These are phyloP conservation scores for Ceratorhiza oryzae-sativae DNA, from an alignment of 1,284 basidiomycete genomes.

Conservation along the genomic window DNA sequence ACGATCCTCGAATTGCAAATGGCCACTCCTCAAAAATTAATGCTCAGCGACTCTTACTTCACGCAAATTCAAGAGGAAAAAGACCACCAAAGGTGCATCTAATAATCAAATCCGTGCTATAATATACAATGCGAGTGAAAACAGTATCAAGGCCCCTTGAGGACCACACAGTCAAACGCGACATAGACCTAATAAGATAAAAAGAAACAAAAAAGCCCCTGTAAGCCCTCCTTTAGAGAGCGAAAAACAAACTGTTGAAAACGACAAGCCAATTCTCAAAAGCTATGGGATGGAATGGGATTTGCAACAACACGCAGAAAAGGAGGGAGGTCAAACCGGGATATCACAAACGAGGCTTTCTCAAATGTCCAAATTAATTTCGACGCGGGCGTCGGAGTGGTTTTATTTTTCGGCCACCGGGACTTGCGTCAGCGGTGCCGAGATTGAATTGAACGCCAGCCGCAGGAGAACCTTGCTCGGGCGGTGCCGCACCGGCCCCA, in stretches of 20 bases:
- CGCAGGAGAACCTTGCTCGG: slow-evolving; percentile 22
- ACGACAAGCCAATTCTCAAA: slow-evolving; percentile 11
- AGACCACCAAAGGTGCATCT: slow-evolving; percentile 22
- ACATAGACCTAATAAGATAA: slow-evolving; percentile 39
- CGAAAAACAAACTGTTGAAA: background rate
- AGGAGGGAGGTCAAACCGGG: slow-evolving; percentile 1
- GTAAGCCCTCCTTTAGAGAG: slow-evolving; percentile 37
- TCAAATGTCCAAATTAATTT: slow-evolving; percentile 24
- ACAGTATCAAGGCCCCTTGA: slow-evolving; percentile 39
- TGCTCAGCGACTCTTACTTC: background rate
- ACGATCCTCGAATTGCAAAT: background rate
- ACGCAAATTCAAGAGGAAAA: background rate
- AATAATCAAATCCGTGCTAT: slow-evolving; percentile 38
- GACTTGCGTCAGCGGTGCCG: slow-evolving; percentile 31
- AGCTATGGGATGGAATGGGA: background rate
- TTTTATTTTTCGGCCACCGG: slow-evolving; percentile 38
- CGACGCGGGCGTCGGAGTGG: slow-evolving; percentile 36
- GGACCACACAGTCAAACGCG: slow-evolving; percentile 33
- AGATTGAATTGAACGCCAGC: slow-evolving; percentile 33
- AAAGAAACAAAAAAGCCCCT: slow-evolving; percentile 10
- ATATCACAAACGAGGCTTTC: slow-evolving; percentile 14
- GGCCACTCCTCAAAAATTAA: background rate
- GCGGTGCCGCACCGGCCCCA: background rate
- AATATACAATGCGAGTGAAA: slow-evolving; percentile 39
- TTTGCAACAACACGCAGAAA: slow-evolving; percentile 6